A percentile compares a stretch with the other conserved stretches of the same genome.
phyloP scores from a whole-genome alignment of 164 flowering plant genomes.

The Kalanchoe fedtschenkoi region DNA sequence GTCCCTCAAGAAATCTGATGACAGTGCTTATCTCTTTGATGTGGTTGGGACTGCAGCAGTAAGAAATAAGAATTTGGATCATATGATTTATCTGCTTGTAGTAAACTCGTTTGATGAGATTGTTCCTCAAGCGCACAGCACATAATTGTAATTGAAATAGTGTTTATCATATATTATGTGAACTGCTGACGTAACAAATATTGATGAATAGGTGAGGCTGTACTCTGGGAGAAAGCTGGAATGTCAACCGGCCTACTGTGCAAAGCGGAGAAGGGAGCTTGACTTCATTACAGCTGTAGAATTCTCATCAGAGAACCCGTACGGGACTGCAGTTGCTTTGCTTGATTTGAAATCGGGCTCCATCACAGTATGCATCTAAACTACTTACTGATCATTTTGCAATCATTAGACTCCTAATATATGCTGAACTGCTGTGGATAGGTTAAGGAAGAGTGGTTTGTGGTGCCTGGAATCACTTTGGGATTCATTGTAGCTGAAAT shows the following conservation, averaged over 20 bases:
- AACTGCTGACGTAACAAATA: too few species aligned
- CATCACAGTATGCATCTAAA: conserved; percentile 35
- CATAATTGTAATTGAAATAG: too few species aligned
- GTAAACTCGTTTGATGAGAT: too few species aligned
- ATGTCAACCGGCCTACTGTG: conserved; percentile 42
- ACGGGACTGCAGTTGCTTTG: conserved; percentile 74
- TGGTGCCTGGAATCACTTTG: conserved; percentile 39
- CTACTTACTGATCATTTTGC: background rate
- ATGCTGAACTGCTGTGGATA: conserved; percentile 13
- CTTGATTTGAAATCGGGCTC: conserved; percentile 55
- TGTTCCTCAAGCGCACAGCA: too few species aligned
- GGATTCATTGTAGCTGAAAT: conserved; percentile 47
- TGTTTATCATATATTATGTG: too few species aligned
- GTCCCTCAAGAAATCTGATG: conserved; percentile 30
- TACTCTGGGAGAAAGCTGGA: conserved; percentile 69
- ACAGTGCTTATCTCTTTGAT: conserved; percentile 42
- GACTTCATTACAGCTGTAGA: conserved; percentile 66
- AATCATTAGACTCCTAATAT: background rate
- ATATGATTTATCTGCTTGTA: background rate
- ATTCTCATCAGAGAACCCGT: conserved; percentile 65
- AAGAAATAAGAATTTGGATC: conserved; percentile 15
- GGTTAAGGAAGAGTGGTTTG: conserved; percentile 67
- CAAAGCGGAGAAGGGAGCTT: conserved; percentile 29
- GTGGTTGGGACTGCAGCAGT: conserved; percentile 50
- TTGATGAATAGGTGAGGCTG: conserved; percentile 46